Evolutionary conservation across 1,284 basidiomycete genomes (phyloP), one percentile per base, ranked within the genome.

Genomic region (Ceraceosorus guamensis): DNA sequence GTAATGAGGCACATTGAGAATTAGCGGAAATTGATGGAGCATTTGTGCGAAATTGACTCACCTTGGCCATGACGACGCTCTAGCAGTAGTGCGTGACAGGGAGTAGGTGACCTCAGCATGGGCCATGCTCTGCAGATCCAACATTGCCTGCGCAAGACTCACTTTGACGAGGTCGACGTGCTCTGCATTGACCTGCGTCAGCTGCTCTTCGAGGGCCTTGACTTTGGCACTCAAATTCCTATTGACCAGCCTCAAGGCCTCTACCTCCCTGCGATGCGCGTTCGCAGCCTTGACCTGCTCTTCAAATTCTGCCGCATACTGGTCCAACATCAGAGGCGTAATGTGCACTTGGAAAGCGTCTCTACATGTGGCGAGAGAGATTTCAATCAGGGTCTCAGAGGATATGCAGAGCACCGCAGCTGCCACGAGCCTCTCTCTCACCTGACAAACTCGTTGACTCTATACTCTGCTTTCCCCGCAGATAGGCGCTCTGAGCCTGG

Each of bases 101-200:
- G 10, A 44, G 18, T 13, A 44, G 39, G 24, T 11, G 8, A 48
- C 10, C 18, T 13, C 31, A 31, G 32, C 46, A 31, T 46, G 52
- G 41, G 44, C 44, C 45, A 52, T 48, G 30, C 16, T 11, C 39
- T 41, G 39, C 39, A 57, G 50, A 6, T 48, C 34, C 13, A 47
- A 46, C 5, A 24, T 24, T 24, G 24, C 24, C 24, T 24, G 24
- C 24, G 3, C 24, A 24, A 16, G 39, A 41, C 39, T 41, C 39
- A 41, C 39, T 3, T 75, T 76, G 50, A 75, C 68, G 46, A 76
- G 66, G 4, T 75, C 66, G 48, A 74, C 71, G 48, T 76, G 73
- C 53, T 76, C 73, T 3, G 62, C 53, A 46, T 66, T 70, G 52
- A 73, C 55, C 10, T 57, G 51, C 39, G 58, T 62, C 39, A 74